These are phyloP conservation scores for Oryza australiensis DNA, from an alignment of 176 grass and related monocot genomes.

Conservation along the genomic window DNA sequence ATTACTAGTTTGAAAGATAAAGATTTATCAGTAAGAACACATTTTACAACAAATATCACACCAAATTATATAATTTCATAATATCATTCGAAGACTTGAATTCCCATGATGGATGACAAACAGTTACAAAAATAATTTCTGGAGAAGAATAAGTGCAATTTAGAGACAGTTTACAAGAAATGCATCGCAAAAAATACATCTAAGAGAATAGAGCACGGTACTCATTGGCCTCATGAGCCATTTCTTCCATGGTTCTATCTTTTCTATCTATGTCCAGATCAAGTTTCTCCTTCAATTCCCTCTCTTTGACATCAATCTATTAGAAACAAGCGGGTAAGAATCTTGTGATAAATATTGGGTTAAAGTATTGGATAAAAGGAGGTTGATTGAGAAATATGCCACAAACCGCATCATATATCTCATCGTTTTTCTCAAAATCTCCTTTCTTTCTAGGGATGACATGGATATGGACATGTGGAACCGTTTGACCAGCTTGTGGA, in stretches of 20 bases:
- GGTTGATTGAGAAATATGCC: not conserved
- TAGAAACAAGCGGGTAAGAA: slow-evolving; percentile 9
- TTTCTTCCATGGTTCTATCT: slow-evolving; percentile 71
- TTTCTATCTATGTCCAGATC: slow-evolving; percentile 81
- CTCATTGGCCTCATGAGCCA: slow-evolving; percentile 63
- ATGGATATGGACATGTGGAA: slow-evolving; percentile 96
- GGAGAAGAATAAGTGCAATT: not conserved
- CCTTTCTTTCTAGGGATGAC: slow-evolving; percentile 81
- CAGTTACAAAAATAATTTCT: not conserved
- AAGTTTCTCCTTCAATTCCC: slow-evolving; percentile 89
- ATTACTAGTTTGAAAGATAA: not conserved
- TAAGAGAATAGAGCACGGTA: slow-evolving; percentile 69
- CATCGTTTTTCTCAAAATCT: slow-evolving; percentile 92
- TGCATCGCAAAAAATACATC: slow-evolving; percentile 13
- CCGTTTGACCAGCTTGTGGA: slow-evolving; percentile 89
- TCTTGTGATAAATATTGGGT: not conserved
- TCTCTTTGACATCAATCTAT: slow-evolving; percentile 84
- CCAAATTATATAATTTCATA: not conserved
- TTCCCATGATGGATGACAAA: not conserved
- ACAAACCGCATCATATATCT: slow-evolving; percentile 92
- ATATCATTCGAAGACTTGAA: not conserved
- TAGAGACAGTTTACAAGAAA: not conserved
- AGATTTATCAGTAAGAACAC: not conserved
- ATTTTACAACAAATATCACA: not conserved
- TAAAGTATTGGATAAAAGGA: slow-evolving; percentile 1